Percentiles rank a stretch among this genome's conserved stretches.
phyloP scores from a whole-genome alignment of 352 stramenopile genomes.

The Globisporangium irregulare region DNA sequence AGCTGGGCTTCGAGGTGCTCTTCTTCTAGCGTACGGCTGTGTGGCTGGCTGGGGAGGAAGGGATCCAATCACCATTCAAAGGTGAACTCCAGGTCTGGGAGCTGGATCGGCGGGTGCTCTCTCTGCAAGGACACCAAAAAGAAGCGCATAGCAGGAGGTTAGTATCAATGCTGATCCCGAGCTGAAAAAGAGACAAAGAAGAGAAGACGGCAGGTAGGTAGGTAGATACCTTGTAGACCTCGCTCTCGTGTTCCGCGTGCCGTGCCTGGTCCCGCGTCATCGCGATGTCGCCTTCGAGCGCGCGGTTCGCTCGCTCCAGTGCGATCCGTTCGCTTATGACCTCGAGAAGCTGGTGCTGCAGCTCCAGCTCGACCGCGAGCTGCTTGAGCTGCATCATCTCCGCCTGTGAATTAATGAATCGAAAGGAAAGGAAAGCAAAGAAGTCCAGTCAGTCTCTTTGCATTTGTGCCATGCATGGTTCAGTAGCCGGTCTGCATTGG shows the following conservation, averaged over 20 bases:
- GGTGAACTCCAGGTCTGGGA: constrained; percentile 11
- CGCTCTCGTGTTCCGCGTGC: neutral
- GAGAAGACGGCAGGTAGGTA: too few relatives aligned
- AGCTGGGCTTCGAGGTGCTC: neutral
- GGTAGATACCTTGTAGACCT: constrained; percentile 1
- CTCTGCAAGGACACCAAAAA: neutral
- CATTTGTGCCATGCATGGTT: neutral
- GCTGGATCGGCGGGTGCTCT: constrained; percentile 9
- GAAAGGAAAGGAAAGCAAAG: neutral
- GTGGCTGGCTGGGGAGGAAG: neutral
- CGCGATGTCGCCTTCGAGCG: constrained; percentile 14
- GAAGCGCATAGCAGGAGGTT: neutral
- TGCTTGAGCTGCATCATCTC: constrained; percentile 26
- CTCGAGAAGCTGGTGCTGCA: constrained; percentile 21
- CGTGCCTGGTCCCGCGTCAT: constrained; percentile 4
- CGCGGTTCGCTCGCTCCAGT: constrained; percentile 12
- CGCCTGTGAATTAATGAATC: constrained; percentile 1
- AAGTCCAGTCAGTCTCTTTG: neutral
- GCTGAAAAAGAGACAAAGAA: neutral
- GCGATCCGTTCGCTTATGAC: constrained; percentile 7
- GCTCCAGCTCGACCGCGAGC: constrained; percentile 19
- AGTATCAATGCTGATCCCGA: neutral
- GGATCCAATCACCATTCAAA: constrained; percentile 16
- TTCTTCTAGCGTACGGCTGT: neutral
- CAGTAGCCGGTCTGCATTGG: too few relatives aligned